phyloP scores from a whole-genome alignment of 352 stramenopile genomes.

The Phytophthora crassamura region DNA sequence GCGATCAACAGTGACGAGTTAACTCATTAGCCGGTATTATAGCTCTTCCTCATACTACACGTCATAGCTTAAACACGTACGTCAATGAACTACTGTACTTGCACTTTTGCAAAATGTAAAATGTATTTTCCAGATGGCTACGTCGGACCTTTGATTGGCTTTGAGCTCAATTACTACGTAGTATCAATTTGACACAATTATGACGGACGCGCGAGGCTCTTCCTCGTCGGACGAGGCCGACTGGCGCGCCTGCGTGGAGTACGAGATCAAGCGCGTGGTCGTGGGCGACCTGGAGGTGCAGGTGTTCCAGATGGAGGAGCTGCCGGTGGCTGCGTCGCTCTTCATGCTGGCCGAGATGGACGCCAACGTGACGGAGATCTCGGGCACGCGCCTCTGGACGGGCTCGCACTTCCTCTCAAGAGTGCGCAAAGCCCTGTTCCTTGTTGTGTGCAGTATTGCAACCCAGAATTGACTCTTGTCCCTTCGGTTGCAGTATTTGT shows the following conservation, averaged over 20 bases:
- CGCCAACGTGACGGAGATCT: conserved; percentile 74
- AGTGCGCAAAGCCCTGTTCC: conserved; percentile 19
- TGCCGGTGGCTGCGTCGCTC: conserved; percentile 57
- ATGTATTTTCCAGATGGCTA: conserved; percentile 20
- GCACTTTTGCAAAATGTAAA: too few relatives aligned
- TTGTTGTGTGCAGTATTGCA: not conserved
- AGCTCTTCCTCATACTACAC: conserved; percentile 20
- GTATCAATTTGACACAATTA: not conserved
- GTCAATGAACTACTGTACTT: not conserved
- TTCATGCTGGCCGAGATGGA: conserved; percentile 74
- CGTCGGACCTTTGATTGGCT: conserved; percentile 24
- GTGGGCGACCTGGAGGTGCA: conserved; percentile 52
- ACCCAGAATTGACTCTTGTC: conserved; percentile 6
- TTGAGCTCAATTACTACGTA: conserved; percentile 19
- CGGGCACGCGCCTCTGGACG: conserved; percentile 78
- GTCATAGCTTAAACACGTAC: conserved; percentile 11
- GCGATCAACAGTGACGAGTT: conserved; percentile 26
- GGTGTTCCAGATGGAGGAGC: conserved; percentile 69
- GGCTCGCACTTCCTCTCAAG: conserved; percentile 69
- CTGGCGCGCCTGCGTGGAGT: conserved; percentile 63
- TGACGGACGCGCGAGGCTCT: conserved; percentile 20
- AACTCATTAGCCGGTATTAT: conserved; percentile 9
- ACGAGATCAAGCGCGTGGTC: conserved; percentile 54
- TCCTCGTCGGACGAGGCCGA: conserved; percentile 50
- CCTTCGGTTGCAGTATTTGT: conserved; percentile 49